phyloP scores from a whole-genome alignment of 2,329 filamentous ascomycete genomes.

The Cladophialophora yegresii region DNA sequence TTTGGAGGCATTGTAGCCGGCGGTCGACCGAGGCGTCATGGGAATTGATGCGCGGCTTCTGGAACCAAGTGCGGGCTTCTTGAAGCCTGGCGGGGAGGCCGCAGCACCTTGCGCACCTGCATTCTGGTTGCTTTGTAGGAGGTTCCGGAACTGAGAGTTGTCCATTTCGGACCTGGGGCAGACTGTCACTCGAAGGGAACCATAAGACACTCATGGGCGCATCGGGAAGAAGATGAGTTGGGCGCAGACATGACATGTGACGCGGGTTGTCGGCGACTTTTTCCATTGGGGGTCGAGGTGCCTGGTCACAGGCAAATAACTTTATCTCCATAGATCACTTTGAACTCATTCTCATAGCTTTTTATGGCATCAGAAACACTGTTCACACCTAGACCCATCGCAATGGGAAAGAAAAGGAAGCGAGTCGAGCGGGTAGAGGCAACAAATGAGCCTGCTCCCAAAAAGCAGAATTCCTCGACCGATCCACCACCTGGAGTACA shows the following conservation, averaged over 20 bases:
- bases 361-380: not conserved
- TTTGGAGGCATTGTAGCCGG: constrained; percentile 56
- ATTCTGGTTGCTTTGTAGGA: constrained; percentile 55
- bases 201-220: too few species aligned
- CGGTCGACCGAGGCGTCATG: constrained; percentile 77
- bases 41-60: constrained; percentile 78
- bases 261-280: not conserved
- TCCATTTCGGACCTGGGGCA: constrained; percentile 64
- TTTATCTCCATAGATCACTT: not conserved
- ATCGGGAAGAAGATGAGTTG: not conserved
- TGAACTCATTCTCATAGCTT: not conserved
- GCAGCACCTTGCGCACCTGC: constrained; percentile 27
- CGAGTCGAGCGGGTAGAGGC: constrained; percentile 9
- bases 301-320: not conserved
- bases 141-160: constrained; percentile 87
- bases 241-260: not conserved
- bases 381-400: not conserved
- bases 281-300: not conserved
- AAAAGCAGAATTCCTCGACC: constrained; percentile 13
- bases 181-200: not conserved
- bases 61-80: constrained; percentile 66
- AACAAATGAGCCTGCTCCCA: constrained; percentile 7
- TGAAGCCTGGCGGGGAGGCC: constrained; percentile 52
- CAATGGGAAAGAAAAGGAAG: constrained; percentile 29
- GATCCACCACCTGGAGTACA: constrained; percentile 65